A percentile compares a stretch with the other conserved stretches of the same genome.
These are phyloP conservation scores for Wickerhamomyces ciferrii DNA, from an alignment of 805 yeast genomes.

Conservation along the genomic window DNA sequence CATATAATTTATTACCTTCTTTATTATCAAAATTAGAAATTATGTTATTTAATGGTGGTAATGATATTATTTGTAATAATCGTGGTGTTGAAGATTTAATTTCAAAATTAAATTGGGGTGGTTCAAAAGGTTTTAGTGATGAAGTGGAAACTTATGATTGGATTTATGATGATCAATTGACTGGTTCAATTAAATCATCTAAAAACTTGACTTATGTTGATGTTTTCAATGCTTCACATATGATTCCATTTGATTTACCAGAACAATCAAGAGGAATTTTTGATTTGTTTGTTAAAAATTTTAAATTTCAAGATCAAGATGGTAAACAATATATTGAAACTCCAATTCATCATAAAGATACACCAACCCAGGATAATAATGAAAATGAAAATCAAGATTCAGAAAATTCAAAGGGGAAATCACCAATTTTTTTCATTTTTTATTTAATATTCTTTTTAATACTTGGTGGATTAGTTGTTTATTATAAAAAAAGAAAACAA, in stretches of 20 bases:
- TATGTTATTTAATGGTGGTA: constrained; percentile 78
- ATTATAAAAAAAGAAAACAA: constrained; percentile 12
- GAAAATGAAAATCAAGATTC: constrained; percentile 5
- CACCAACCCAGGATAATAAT: constrained; percentile 6
- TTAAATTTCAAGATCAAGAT: constrained; percentile 9
- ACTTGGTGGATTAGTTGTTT: constrained; percentile 13
- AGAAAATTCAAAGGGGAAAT: constrained; percentile 11
- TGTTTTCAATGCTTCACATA: constrained; percentile 77
- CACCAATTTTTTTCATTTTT: constrained; percentile 15
- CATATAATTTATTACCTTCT: constrained; percentile 63
- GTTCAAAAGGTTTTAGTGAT: constrained; percentile 30
- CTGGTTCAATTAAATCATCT: constrained; percentile 46
- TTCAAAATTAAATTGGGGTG: constrained; percentile 59
- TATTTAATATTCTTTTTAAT: constrained; percentile 14
- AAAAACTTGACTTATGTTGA: constrained; percentile 74
- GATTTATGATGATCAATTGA: constrained; percentile 33
- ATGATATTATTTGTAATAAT: constrained; percentile 85
- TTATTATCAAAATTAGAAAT: constrained; percentile 55
- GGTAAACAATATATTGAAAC: constrained; percentile 17
- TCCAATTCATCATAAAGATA: constrained; percentile 13
- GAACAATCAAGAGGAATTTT: constrained; percentile 64
- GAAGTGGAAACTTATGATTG: constrained; percentile 34
- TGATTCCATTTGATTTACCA: constrained; percentile 87
- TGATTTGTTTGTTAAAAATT: constrained; percentile 35
- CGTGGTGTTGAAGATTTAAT: constrained; percentile 69